Percentiles rank a stretch among this genome's conserved stretches.
Conservation (phyloP, 495 filamentous ascomycete species). For the Lasiosphaeria miniovina region DNA sequence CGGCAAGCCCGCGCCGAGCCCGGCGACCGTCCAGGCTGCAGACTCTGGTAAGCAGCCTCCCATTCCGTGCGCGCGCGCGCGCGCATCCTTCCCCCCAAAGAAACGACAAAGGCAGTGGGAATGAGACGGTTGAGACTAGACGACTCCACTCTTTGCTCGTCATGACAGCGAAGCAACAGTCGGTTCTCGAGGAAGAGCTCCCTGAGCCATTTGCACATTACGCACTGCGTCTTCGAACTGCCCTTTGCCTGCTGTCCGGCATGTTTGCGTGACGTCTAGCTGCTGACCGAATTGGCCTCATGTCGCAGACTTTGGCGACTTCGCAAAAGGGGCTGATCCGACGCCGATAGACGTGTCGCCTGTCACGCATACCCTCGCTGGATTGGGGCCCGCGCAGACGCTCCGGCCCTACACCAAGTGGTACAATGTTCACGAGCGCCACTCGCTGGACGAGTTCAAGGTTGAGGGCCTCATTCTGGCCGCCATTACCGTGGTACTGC, state of each 20-base stretch:
- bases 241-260: neutral
- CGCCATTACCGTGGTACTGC: slow-evolving; percentile 67
- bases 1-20: slow-evolving; percentile 50
- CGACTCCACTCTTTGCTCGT: neutral
- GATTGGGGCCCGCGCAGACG: slow-evolving; percentile 48
- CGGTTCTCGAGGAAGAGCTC: neutral
- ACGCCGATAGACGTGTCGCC: slow-evolving; percentile 43
- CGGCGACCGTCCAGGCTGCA: slow-evolving; percentile 38
- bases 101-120: neutral
- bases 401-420: slow-evolving; percentile 77
- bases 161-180: neutral
- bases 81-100: too few relatives aligned
- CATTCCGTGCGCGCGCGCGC: neutral
- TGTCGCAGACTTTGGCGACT: slow-evolving; percentile 71
- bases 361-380: slow-evolving; percentile 31
- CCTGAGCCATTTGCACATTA: neutral
- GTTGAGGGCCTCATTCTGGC: slow-evolving; percentile 79
- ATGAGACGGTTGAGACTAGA: neutral
- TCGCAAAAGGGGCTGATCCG: slow-evolving; percentile 64
- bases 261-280: neutral
- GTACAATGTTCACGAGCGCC: slow-evolving; percentile 94
- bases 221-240: slow-evolving; percentile 1
- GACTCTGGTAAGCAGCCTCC: slow-evolving; percentile 57
- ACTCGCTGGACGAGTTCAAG: slow-evolving; percentile 75
- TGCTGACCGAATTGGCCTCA: slow-evolving; percentile 8